A percentile compares a stretch with the other conserved stretches of the same genome.
phyloP scores from a whole-genome alignment of 495 filamentous ascomycete species.

The Penicillium coprophilum region DNA sequence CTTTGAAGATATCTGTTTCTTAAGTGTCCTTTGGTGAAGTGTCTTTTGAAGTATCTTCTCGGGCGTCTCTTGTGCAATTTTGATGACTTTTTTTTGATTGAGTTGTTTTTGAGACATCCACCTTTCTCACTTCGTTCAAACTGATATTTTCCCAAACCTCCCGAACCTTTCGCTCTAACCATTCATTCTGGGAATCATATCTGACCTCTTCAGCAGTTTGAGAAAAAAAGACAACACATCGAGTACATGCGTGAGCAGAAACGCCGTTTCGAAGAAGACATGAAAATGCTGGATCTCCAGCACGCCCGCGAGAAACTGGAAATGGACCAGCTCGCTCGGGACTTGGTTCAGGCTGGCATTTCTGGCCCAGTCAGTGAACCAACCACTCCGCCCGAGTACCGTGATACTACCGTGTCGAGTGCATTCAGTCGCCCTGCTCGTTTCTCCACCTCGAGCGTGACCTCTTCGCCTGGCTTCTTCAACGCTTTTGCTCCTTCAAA shows the following conservation, averaged over 20 bases:
- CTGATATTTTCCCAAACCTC: not conserved
- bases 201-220: conserved; percentile 61
- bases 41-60: not conserved
- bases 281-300: conserved; percentile 80
- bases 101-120: not conserved
- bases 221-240: conserved; percentile 87
- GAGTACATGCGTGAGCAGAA: conserved; percentile 83
- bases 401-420: conserved; percentile 70
- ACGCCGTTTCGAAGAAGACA: conserved; percentile 79
- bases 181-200: not conserved
- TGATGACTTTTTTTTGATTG: not conserved
- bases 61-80: not conserved
- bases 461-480: conserved; percentile 73
- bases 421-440: conserved; percentile 74
- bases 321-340: conserved; percentile 76
- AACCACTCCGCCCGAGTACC: conserved; percentile 94
- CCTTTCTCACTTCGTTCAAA: not conserved
- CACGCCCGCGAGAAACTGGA: conserved; percentile 77
- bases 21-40: no score
- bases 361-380: conserved; percentile 84
- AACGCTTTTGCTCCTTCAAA: conserved; percentile 72
- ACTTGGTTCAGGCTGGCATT: conserved; percentile 61
- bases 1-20: not conserved
- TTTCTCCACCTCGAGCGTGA: conserved; percentile 79
- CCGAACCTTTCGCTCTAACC: not conserved